Conservation (phyloP, 1,139 yeast species). For the Pichia sp. region DNA sequence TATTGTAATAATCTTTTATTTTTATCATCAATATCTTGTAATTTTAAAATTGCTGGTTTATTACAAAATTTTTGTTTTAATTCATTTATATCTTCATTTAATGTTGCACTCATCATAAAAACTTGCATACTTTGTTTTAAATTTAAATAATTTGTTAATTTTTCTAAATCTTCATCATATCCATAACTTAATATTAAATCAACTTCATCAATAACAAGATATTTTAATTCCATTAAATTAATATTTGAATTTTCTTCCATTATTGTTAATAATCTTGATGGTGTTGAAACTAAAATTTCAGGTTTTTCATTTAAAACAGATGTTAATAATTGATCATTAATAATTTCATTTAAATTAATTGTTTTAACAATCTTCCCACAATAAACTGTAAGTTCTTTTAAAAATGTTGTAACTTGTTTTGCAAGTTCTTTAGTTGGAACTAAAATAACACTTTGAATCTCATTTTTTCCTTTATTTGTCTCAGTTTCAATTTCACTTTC, state of each 20-base stretch:
- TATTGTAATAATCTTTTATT: conserved; percentile 69
- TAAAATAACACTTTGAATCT: conserved; percentile 80
- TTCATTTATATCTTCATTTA: conserved; percentile 77
- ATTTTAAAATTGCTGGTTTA: conserved; percentile 74
- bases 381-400: conserved; percentile 61
- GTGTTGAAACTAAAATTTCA: conserved; percentile 81
- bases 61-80: conserved; percentile 76
- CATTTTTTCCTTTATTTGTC: conserved; percentile 25
- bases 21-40: conserved; percentile 56
- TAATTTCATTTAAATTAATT: conserved; percentile 64
- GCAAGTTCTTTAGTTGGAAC: conserved; percentile 98
- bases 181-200: conserved; percentile 90
- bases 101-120: conserved; percentile 93
- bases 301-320: conserved; percentile 71
- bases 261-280: conserved; percentile 64
- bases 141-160: conserved; percentile 56
- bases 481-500: conserved; percentile 1
- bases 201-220: conserved; percentile 90
- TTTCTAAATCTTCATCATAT: conserved; percentile 72
- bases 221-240: conserved; percentile 50
- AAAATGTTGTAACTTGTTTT: conserved; percentile 69
- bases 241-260: conserved; percentile 46
- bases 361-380: conserved; percentile 62
- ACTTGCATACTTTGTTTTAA: conserved; percentile 75
- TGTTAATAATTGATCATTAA: conserved; percentile 65